Base-by-base conservation (phyloP, 2,329 filamentous ascomycete species). In the Fusarium subtropicale region DNA sequence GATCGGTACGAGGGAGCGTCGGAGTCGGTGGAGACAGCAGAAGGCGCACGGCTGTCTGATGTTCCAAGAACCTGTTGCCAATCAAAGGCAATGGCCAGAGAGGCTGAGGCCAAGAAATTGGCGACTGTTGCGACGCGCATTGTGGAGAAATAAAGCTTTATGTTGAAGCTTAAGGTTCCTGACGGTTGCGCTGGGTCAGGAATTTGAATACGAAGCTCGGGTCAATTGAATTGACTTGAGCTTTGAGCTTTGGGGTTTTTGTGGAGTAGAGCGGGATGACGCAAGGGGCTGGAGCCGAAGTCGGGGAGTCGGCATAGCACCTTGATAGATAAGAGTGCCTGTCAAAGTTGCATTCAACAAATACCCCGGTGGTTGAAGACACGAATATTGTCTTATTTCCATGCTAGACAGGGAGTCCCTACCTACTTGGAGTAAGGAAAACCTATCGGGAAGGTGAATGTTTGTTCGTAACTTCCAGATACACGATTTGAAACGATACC, bases 1-100 rank as follows among this genome's bases (percentile, higher is more conserved):
- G 80, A 71, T 38, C 86, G 84, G 68, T 80, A 81, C 24, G 76
- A 68, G 7, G 79, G 78, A 33, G 76, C 71, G 54, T 75, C 66
- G 36, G 60, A 66, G 22, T 31, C 26, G 28, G 22, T 51, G 6
- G 47, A 15, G 48, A 57, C 7, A 30, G 56, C 44, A 46, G 44
- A 46, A 46, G 28, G 48, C 44, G 51, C 48, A 56, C 28, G 60
- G 13, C 50, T 15, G n/a, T 48, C 24, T 12, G 34, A 16, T 15
- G 24, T 33, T 36, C 53, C 56, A 15, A 71, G 39, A 1, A 63
- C 50, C 34, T 72, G 62, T 22, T 69, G 67, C 53, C 48, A 50
- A 18, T 64, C 58, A 22, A 64, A 54, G 20, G 67, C 59, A 18
- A 42, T 41, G n/a, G 63, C 54, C 51, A 69, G 8, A 34, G 67